Percentiles rank a stretch among this genome's conserved stretches.
Conservation (phyloP, 257 asterid species). For the Fraxinus excelsior region DNA sequence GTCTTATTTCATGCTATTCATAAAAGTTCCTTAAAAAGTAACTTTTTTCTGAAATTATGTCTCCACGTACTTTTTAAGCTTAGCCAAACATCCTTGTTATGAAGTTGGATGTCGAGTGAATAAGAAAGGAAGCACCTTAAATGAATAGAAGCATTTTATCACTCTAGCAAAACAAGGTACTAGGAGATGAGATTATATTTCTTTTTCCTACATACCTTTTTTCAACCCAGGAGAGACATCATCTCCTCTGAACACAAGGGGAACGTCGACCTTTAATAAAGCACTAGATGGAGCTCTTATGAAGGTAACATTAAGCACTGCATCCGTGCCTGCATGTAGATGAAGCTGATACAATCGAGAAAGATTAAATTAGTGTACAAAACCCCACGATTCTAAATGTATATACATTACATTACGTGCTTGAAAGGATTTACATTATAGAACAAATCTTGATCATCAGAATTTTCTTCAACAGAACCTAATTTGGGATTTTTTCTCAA, state of each 20-base stretch:
- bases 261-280: slow-evolving; percentile 68
- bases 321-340: slow-evolving; percentile 77
- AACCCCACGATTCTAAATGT: not conserved
- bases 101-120: slow-evolving; percentile 7
- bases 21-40: not conserved
- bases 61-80: not conserved
- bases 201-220: slow-evolving; percentile 54
- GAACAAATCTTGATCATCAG: not conserved
- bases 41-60: not conserved
- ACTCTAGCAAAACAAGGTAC: not conserved
- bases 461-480: not conserved
- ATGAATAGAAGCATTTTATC: slow-evolving; percentile 3
- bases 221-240: slow-evolving; percentile 88
- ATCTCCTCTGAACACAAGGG: slow-evolving; percentile 81
- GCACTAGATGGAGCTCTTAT: slow-evolving; percentile 88
- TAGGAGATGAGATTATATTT: not conserved
- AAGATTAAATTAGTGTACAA: slow-evolving; percentile 34
- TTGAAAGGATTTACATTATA: too few relatives aligned
- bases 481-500: not conserved
- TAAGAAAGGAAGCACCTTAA: slow-evolving; percentile 7
- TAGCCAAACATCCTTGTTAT: not conserved
- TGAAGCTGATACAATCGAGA: slow-evolving; percentile 72
- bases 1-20: not conserved
- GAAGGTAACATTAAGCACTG: slow-evolving; percentile 83
- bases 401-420: too few relatives aligned